Conservation (phyloP, 306 rosid genomes). For the Sicyos baderoa region DNA sequence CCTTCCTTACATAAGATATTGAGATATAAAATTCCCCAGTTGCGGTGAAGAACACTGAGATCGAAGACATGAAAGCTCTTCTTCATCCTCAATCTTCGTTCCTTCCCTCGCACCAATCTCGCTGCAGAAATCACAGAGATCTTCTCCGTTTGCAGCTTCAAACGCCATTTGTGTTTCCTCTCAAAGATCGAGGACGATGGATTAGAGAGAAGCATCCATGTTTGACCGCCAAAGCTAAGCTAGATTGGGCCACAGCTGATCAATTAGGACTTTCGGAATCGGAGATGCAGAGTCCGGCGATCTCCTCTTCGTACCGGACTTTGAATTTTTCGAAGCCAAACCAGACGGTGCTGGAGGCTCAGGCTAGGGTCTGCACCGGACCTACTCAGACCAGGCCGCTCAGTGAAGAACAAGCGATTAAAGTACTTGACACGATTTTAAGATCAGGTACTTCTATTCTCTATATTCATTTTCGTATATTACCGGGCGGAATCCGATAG, state of each 20-base stretch:
- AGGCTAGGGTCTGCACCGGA: constrained; percentile 89
- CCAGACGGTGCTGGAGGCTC: constrained; percentile 78
- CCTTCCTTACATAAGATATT: neutral
- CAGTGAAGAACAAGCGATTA: constrained; percentile 65
- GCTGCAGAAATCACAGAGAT: constrained; percentile 22
- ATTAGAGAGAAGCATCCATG: constrained; percentile 24
- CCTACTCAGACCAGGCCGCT: constrained; percentile 86
- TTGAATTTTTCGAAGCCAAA: constrained; percentile 51
- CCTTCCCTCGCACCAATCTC: constrained; percentile 26
- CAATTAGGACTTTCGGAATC: constrained; percentile 50
- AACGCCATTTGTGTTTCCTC: constrained; percentile 24
- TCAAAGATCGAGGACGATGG: constrained; percentile 24
- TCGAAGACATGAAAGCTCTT: constrained; percentile 48
- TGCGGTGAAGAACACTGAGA: neutral
- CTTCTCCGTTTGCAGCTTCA: constrained; percentile 24
- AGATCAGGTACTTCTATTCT: constrained; percentile 78
- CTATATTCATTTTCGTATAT: too few relatives aligned
- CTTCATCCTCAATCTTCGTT: constrained; percentile 35
- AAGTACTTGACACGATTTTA: constrained; percentile 72
- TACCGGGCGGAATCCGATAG: neutral
- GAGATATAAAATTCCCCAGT: neutral
- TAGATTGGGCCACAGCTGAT: constrained; percentile 45
- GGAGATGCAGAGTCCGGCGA: constrained; percentile 51
- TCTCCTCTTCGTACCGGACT: constrained; percentile 68
- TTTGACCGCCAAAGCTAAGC: constrained; percentile 27